phyloP scores from a whole-genome alignment of 2,329 filamentous ascomycete genomes.

The Tolypocladium ovalisporum region DNA sequence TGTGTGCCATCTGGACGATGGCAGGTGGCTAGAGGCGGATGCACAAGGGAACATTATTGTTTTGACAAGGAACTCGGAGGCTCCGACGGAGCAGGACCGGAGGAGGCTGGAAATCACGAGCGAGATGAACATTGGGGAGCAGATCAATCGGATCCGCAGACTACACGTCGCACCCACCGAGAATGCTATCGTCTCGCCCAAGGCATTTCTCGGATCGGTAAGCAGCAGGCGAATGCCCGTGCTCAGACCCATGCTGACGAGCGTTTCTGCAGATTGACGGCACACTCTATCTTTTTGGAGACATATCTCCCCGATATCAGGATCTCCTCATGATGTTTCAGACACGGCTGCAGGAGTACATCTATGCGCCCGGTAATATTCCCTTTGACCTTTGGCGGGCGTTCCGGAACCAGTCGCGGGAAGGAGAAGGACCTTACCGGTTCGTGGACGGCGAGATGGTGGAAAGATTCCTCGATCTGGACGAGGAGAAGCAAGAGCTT shows the following conservation, averaged over 20 bases:
- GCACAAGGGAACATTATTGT: conserved; percentile 81
- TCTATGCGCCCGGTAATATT: conserved; percentile 61
- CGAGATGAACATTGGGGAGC: conserved; percentile 81
- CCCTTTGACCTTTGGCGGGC: conserved; percentile 73
- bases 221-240: conserved; percentile 16
- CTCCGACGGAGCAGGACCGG: conserved; percentile 64
- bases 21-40: conserved; percentile 75
- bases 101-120: conserved; percentile 61
- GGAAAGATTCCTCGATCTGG: conserved; percentile 69
- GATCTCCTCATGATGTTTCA: conserved; percentile 80
- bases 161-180: conserved; percentile 56
- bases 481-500: conserved; percentile 42
- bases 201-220: conserved; percentile 83
- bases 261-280: conserved; percentile 60
- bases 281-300: conserved; percentile 78
- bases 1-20: conserved; percentile 57
- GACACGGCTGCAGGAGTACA: conserved; percentile 50
- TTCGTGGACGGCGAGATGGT: conserved; percentile 91
- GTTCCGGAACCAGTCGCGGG: conserved; percentile 62
- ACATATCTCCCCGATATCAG: conserved; percentile 60
- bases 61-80: conserved; percentile 60
- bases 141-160: conserved; percentile 78
- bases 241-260: conserved; percentile 5
- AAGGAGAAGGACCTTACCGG: conserved; percentile 67
- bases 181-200: conserved; percentile 61